phyloP scores from a whole-genome alignment of 1,284 basidiomycete genomes.

The Tilletia walkeri region DNA sequence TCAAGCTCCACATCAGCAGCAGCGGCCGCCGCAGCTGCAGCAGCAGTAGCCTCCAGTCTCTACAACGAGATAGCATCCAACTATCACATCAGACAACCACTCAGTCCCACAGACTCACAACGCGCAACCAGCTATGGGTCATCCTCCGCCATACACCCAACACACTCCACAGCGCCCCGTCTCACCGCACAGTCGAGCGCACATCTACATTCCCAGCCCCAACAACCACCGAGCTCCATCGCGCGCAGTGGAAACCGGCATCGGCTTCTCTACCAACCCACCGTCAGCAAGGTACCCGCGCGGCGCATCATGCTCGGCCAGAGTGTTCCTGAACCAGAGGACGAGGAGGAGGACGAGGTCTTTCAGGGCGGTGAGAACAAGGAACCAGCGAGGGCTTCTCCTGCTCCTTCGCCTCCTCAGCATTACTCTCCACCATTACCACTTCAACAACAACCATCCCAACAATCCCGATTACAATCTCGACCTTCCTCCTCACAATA shows the following conservation, averaged over 20 bases:
- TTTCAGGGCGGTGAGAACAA: background rate
- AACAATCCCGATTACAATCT: background rate
- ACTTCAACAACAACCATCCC: too few species aligned
- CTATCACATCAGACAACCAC: constrained; percentile 14
- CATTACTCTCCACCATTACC: background rate
- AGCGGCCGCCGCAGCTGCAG: background rate
- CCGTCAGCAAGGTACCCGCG: constrained; percentile 9
- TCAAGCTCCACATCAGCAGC: background rate
- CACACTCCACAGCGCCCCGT: background rate
- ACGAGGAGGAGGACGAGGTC: constrained; percentile 9
- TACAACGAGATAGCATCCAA: background rate
- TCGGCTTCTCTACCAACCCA: background rate
- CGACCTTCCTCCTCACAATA: too few species aligned
- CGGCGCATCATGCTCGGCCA: constrained; percentile 6
- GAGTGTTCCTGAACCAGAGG: background rate
- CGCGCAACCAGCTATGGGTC: background rate
- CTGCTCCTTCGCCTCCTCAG: background rate
- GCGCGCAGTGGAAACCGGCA: constrained; percentile 3
- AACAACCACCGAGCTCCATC: background rate
- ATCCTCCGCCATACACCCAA: background rate
- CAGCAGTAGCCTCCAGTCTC: background rate
- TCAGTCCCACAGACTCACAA: constrained; percentile 8
- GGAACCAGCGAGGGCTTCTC: background rate
- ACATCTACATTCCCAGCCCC: background rate
- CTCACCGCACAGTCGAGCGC: background rate